Conservation (phyloP, 1,284 basidiomycete species). For the Ustilago xerochloae region DNA sequence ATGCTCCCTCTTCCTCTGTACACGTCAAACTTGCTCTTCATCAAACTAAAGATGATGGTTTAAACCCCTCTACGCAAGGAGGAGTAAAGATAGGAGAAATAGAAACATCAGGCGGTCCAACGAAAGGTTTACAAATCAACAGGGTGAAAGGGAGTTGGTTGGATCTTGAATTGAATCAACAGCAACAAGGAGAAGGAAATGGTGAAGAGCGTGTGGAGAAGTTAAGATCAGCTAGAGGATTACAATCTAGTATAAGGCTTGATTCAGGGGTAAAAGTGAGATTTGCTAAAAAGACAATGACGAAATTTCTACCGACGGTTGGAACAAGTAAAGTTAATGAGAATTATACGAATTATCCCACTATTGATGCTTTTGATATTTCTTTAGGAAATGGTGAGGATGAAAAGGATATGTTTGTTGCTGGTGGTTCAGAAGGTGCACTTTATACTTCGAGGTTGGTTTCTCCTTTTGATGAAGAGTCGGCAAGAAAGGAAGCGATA, state of each 20-base stretch:
- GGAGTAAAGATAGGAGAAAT: conserved; percentile 44
- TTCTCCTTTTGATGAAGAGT: conserved; percentile 11
- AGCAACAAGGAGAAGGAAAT: background rate
- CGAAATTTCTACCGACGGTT: conserved; percentile 19
- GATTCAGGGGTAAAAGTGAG: conserved; percentile 21
- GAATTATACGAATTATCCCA: conserved; percentile 47
- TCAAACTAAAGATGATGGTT: conserved; percentile 46
- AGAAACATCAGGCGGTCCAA: conserved; percentile 22
- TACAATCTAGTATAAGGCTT: conserved; percentile 32
- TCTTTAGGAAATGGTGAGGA: conserved; percentile 28
- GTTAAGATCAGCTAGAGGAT: conserved; percentile 20
- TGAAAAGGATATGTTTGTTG: conserved; percentile 40
- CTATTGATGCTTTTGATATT: conserved; percentile 50
- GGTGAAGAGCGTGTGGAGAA: background rate
- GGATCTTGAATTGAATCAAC: conserved; percentile 23
- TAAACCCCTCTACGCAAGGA: conserved; percentile 43
- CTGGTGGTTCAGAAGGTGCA: conserved; percentile 48
- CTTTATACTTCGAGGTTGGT: conserved; percentile 28
- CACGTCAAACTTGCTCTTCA: conserved; percentile 46
- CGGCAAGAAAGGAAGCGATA: conserved; percentile 6
- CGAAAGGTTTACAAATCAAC: conserved; percentile 16
- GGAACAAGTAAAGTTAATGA: conserved; percentile 41
- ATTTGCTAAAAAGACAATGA: conserved; percentile 18
- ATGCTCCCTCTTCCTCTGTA: conserved; percentile 46
- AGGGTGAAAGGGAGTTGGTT: conserved; percentile 31